Conservation (phyloP, 1,284 basidiomycete genomes). For the Ustilago shanxiensis region DNA sequence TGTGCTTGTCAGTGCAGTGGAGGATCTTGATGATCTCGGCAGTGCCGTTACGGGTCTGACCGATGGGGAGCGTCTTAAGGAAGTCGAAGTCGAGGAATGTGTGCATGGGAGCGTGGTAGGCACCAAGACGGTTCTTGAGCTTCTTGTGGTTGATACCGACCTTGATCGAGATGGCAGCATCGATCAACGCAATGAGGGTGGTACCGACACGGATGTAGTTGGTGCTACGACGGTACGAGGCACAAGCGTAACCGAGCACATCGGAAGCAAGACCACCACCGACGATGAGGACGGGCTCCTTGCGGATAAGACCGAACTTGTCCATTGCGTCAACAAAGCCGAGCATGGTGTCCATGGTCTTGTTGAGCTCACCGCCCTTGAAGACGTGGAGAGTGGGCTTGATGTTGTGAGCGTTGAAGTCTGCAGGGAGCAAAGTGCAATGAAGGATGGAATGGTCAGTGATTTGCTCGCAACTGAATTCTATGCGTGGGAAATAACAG, state of each 20-base stretch:
- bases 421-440: conserved; percentile 48
- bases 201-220: conserved; percentile 73
- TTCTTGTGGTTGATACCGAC: conserved; percentile 66
- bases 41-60: conserved; percentile 72
- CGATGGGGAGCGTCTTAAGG: conserved; percentile 72
- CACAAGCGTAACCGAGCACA: conserved; percentile 72
- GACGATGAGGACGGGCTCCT: conserved; percentile 72
- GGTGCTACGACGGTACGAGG: conserved; percentile 71
- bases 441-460: conserved; percentile 23
- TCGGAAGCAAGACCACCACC: conserved; percentile 72
- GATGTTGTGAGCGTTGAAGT: conserved; percentile 71
- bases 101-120: conserved; percentile 72
- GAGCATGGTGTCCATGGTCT: conserved; percentile 72
- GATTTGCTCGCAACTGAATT: not conserved
- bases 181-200: conserved; percentile 72
- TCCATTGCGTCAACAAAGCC: conserved; percentile 73
- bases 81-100: conserved; percentile 73
- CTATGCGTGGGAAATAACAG: not conserved
- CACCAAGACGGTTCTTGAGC: conserved; percentile 69
- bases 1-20: conserved; percentile 71
- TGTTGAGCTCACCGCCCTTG: conserved; percentile 73
- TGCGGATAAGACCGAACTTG: conserved; percentile 72
- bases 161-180: conserved; percentile 73
- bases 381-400: conserved; percentile 71
- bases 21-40: conserved; percentile 73